Evolutionary conservation across 139 green algal genomes (phyloP).

Genomic region (Axilococcus clingmanii): DNA sequence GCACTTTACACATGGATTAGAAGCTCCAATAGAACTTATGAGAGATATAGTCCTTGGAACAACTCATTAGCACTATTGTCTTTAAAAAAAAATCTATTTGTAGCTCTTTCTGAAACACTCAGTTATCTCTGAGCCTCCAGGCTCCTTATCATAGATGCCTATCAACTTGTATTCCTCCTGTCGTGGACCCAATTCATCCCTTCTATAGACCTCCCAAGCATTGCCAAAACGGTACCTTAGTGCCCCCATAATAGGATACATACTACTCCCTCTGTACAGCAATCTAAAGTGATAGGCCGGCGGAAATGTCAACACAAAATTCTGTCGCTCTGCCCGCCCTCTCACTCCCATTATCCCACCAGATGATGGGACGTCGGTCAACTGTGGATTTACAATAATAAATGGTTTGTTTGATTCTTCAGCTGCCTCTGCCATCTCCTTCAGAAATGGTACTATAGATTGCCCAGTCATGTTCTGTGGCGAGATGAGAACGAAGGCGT

Average conservation of each 20-base stretch:
- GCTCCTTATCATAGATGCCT: constrained; percentile 28
- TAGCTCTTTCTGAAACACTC: constrained; percentile 13
- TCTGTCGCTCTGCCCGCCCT: constrained; percentile 31
- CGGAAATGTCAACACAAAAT: constrained; percentile 34
- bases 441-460: constrained; percentile 45
- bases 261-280: constrained; percentile 25
- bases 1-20: constrained; percentile 46
- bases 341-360: constrained; percentile 44
- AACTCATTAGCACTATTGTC: neutral
- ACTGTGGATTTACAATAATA: constrained; percentile 48
- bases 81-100: neutral
- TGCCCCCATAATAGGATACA: constrained; percentile 54
- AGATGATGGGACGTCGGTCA: constrained; percentile 37
- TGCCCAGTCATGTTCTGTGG: constrained; percentile 60
- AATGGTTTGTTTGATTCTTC: constrained; percentile 30
- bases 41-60: constrained; percentile 31
- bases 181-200: constrained; percentile 6
- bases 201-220: constrained; percentile 40
- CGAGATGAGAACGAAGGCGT: constrained; percentile 46
- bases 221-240: constrained; percentile 37
- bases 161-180: constrained; percentile 37
- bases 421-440: constrained; percentile 24
- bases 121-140: constrained; percentile 18
- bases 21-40: constrained; percentile 54
- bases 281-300: constrained; percentile 51